Percentiles rank a stretch among this genome's conserved stretches.
These are phyloP conservation scores for Arabidopsis hybrid DNA, from an alignment of 441 rosid genomes.

Conservation along the genomic window DNA sequence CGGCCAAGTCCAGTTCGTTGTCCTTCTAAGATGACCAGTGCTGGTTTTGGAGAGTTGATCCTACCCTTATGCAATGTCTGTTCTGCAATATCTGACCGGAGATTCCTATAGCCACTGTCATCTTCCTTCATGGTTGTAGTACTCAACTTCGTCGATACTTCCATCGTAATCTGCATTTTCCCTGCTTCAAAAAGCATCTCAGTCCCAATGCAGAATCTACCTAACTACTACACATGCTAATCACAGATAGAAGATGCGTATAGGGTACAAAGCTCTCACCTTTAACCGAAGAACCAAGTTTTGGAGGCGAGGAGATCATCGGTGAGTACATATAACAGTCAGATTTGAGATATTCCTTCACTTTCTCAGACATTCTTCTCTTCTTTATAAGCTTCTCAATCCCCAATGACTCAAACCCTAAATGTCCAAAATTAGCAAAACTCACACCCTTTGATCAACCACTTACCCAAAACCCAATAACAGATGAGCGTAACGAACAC, in stretches of 20 bases:
- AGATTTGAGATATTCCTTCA: slow-evolving; percentile 55
- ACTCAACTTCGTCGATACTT: slow-evolving; percentile 31
- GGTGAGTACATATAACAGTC: slow-evolving; percentile 57
- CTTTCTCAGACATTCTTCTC: slow-evolving; percentile 42
- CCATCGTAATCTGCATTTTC: slow-evolving; percentile 33
- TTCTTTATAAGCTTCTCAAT: slow-evolving; percentile 32
- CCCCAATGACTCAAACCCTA: slow-evolving; percentile 28
- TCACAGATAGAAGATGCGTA: not conserved
- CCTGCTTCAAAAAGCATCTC: slow-evolving; percentile 39
- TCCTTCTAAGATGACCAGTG: slow-evolving; percentile 28
- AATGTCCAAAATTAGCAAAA: slow-evolving; percentile 16
- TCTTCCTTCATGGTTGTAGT: slow-evolving; percentile 23
- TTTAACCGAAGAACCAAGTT: slow-evolving; percentile 29
- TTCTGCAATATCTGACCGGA: slow-evolving; percentile 26
- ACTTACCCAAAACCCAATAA: no score
- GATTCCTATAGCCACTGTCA: slow-evolving; percentile 31
- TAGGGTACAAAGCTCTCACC: slow-evolving; percentile 44
- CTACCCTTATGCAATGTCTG: slow-evolving; percentile 31
- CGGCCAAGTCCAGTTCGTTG: slow-evolving; percentile 39
- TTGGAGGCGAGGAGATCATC: slow-evolving; percentile 33
- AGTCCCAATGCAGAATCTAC: not conserved
- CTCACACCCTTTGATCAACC: not conserved
- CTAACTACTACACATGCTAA: not conserved
- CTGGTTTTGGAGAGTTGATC: slow-evolving; percentile 28
- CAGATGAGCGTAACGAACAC: not conserved